Conservation (phyloP, 768 basidiomycete species). For the Tricholoma terreum region DNA sequence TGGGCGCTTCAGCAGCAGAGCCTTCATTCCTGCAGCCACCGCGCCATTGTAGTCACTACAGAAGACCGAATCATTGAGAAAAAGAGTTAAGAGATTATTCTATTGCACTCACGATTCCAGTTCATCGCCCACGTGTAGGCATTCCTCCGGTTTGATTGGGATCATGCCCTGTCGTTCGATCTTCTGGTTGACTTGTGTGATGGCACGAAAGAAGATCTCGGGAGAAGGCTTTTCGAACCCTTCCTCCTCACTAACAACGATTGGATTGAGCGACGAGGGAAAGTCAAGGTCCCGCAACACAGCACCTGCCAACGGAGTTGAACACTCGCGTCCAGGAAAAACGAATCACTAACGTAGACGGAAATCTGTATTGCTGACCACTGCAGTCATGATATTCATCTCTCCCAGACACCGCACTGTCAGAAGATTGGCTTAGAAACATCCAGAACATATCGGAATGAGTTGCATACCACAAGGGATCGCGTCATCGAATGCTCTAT, state of each 20-base stretch:
- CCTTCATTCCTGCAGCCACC: conserved; percentile 18
- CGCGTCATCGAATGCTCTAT: conserved; percentile 55
- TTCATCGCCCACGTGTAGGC: conserved; percentile 77
- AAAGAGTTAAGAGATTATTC: background rate
- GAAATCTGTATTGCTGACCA: conserved; percentile 71
- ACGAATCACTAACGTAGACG: conserved; percentile 56
- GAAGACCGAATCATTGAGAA: background rate
- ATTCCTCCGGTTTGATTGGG: conserved; percentile 37
- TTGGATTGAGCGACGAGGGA: conserved; percentile 42
- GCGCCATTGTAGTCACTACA: conserved; percentile 20
- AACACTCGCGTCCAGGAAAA: conserved; percentile 1
- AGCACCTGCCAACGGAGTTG: conserved; percentile 27
- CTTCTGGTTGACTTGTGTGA: conserved; percentile 30
- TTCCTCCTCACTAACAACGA: conserved; percentile 70
- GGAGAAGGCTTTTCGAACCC: conserved; percentile 65
- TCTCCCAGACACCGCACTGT: conserved; percentile 45
- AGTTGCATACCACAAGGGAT: conserved; percentile 41
- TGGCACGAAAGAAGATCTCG: conserved; percentile 53
- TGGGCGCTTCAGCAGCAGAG: conserved; percentile 14
- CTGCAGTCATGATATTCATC: conserved; percentile 47
- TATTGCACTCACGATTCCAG: conserved; percentile 48
- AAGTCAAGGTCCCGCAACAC: conserved; percentile 63
- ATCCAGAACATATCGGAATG: background rate
- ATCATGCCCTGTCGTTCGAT: conserved; percentile 4
- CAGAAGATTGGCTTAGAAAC: conserved; percentile 8